Conservation (phyloP, 2,329 filamentous ascomycete genomes). For the Aureobasidium sp. region DNA sequence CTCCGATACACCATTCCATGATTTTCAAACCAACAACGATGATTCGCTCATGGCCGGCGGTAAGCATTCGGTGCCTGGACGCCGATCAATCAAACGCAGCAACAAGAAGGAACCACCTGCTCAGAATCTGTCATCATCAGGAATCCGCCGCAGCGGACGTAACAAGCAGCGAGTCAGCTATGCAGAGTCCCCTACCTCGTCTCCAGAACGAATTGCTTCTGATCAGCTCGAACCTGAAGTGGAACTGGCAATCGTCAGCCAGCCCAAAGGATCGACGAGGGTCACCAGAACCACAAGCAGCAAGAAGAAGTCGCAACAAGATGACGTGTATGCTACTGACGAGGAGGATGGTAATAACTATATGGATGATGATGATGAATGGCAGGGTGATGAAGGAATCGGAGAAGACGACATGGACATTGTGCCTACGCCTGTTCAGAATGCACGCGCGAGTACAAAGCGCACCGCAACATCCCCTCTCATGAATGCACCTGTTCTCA, state of each 20-base stretch:
- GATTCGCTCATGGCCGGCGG: neutral
- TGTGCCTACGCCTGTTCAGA: neutral
- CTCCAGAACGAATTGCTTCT: neutral
- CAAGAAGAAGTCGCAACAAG: slow-evolving; percentile 11
- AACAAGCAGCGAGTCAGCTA: slow-evolving; percentile 4
- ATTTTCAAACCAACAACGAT: neutral
- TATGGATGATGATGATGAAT: slow-evolving; percentile 10
- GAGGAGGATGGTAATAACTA: slow-evolving; percentile 10
- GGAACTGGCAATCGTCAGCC: no score
- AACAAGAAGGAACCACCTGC: neutral
- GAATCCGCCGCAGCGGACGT: slow-evolving; percentile 7
- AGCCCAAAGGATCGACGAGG: neutral
- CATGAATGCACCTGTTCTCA: neutral
- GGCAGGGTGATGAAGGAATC: slow-evolving; percentile 11
- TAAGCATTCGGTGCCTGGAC: neutral
- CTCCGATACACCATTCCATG: no score
- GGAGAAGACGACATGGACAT: neutral
- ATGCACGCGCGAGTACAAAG: slow-evolving; percentile 23
- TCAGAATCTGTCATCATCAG: neutral
- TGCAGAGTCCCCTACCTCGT: neutral
- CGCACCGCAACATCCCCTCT: neutral
- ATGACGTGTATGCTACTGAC: slow-evolving; percentile 14
- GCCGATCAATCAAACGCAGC: neutral
- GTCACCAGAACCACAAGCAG: neutral
- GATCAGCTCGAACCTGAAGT: neutral